Conservation (phyloP, 768 basidiomycete genomes). For the Gloeopeniophorella convolvens region DNA sequence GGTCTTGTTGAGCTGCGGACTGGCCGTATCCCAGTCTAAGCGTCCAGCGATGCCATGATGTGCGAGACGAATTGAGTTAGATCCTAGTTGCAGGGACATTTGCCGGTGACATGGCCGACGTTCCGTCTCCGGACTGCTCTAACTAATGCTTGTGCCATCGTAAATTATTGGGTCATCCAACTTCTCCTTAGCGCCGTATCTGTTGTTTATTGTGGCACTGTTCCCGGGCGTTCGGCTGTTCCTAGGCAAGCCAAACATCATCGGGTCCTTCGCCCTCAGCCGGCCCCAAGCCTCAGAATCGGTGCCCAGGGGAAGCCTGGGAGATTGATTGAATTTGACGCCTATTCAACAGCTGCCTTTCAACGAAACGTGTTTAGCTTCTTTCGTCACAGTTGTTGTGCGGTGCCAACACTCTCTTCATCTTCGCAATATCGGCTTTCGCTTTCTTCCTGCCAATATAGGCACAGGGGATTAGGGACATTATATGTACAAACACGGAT, state of each 20-base stretch:
- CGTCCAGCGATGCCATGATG: constrained; percentile 16
- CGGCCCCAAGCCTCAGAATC: neutral
- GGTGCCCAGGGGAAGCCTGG: neutral
- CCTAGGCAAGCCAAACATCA: neutral
- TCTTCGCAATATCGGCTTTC: constrained; percentile 11
- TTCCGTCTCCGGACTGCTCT: constrained; percentile 3
- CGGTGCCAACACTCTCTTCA: constrained; percentile 5
- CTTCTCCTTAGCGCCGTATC: neutral
- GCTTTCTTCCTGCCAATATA: constrained; percentile 5
- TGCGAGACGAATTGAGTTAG: constrained; percentile 21
- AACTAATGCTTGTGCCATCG: constrained; percentile 10
- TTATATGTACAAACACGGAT: neutral
- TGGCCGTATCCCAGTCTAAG: constrained; percentile 9
- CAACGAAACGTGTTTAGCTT: constrained; percentile 12
- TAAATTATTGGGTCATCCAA: neutral
- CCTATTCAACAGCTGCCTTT: constrained; percentile 8
- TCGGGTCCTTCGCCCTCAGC: neutral
- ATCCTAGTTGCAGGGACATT: constrained; percentile 11
- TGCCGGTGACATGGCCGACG: constrained; percentile 16
- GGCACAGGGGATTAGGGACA: constrained; percentile 12
- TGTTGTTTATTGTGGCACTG: constrained; percentile 13
- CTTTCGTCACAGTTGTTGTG: constrained; percentile 4
- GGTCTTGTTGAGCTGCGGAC: constrained; percentile 17
- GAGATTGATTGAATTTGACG: constrained; percentile 9
- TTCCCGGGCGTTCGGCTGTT: constrained; percentile 1